phyloP scores from a whole-genome alignment of 106 monocot species.

The Acorus gramineus region DNA sequence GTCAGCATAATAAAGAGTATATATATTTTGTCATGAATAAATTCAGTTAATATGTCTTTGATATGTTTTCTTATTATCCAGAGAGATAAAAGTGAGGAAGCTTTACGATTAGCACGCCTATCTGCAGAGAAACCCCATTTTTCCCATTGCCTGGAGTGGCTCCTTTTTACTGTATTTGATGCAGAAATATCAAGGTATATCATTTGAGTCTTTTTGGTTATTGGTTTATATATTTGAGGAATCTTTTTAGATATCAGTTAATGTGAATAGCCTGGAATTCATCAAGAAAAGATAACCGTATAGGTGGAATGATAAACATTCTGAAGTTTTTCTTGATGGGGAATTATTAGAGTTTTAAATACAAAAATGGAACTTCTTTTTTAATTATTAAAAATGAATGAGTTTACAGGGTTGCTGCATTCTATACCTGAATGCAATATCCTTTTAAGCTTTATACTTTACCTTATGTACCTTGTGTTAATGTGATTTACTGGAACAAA shows the following conservation, averaged over 20 bases:
- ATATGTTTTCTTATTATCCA: constrained; percentile 15
- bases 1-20: not conserved
- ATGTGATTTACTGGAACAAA: not conserved
- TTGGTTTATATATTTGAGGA: not conserved
- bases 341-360: no score
- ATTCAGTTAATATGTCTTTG: not conserved
- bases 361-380: no score
- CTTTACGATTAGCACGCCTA: constrained; percentile 72
- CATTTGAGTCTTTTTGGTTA: not conserved
- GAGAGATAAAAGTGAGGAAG: constrained; percentile 94
- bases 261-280: not conserved
- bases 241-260: not conserved
- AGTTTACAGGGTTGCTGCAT: no score
- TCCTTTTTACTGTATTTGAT: constrained; percentile 99
- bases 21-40: constrained; percentile 1
- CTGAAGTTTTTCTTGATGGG: no score
- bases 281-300: not conserved
- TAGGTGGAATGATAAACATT: not conserved
- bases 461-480: not conserved
- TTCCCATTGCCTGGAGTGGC: constrained; percentile 96
- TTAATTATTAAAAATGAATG: no score
- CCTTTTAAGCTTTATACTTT: not conserved
- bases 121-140: constrained; percentile 97
- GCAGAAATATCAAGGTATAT: constrained; percentile 98
- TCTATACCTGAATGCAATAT: not conserved